Base-by-base conservation (phyloP, 495 filamentous ascomycete genomes). In the Penicillium cinerascens region DNA sequence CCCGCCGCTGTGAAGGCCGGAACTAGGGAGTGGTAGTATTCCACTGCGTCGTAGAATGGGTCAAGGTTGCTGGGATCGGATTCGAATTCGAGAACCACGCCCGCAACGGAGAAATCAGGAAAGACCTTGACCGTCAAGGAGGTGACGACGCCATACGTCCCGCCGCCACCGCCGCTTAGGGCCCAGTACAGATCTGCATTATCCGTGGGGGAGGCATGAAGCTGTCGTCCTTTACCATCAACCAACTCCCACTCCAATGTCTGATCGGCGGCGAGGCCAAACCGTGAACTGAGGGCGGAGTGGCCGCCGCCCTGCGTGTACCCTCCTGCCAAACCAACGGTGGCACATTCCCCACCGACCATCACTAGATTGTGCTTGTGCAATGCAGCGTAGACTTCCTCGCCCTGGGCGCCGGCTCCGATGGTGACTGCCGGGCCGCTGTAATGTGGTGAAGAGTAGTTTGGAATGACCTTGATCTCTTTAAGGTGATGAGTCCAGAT, bases 401-500 rank as follows among this genome's bases (percentile, higher is more conserved):
- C 49, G 0, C 70, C 83, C 48, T 81, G 69, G 6, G 82, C 72
- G 39, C 82, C 83, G n/a, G 82, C 70, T 4, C 82, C 81, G 49
- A 84, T 63, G 55, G 79, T 82, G 44, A 83, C 67, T 15, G 79
- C 81, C 0, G 76, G 64, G 0, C 82, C 80, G 2, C 49, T 61
- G 53, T 80, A 82, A 38, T 51, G 27, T 0, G 51, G 37, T 25
- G 60, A 59, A 1, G 50, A 35, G 58, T 77, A 79, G 13, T 71
- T 54, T 29, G 63, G 44, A 27, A 68, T 48, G 46, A 71, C 68
- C 3, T 66, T 40, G 13, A 78, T 70, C 10, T 65, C 47, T 60
- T 84, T 82, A 17, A 87, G 60, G 20, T 80, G 67, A 49, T 85
- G 81, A 0, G 81, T 85, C 83, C 83, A 87, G 29, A 87, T 63